phyloP scores from a whole-genome alignment of 768 basidiomycete species.

The Rhizopogon vesiculosus region DNA sequence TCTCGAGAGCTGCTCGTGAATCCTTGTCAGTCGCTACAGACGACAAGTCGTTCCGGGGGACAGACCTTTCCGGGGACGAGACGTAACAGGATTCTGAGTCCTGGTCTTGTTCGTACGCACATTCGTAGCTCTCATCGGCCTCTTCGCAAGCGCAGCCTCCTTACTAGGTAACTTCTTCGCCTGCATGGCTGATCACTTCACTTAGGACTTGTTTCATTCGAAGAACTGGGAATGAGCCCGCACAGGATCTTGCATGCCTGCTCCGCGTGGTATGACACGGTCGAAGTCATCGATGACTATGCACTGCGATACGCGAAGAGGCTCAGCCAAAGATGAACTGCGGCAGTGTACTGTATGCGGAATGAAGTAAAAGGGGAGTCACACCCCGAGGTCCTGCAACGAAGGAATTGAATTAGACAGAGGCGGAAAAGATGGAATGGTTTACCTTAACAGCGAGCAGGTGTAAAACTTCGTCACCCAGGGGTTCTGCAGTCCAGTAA shows the following conservation, averaged over 20 bases:
- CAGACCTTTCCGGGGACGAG: conserved; percentile 38
- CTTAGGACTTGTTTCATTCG: conserved; percentile 17
- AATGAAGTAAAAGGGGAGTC: conserved; percentile 25
- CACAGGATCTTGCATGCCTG: conserved; percentile 48
- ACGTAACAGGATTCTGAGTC: conserved; percentile 35
- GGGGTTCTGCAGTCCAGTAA: conserved; percentile 28
- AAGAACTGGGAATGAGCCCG: conserved; percentile 24
- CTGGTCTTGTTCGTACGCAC: conserved; percentile 16
- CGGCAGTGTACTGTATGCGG: conserved; percentile 45
- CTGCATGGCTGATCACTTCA: conserved; percentile 7
- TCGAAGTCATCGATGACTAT: conserved; percentile 36
- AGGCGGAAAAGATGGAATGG: not conserved
- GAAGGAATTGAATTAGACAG: not conserved
- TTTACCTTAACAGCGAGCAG: conserved; percentile 39
- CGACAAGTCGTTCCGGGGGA: not conserved
- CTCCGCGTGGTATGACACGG: conserved; percentile 49
- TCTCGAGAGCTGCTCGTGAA: conserved; percentile 4
- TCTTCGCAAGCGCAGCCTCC: not conserved
- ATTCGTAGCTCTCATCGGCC: conserved; percentile 6
- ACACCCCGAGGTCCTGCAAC: conserved; percentile 23
- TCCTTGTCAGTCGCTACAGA: not conserved
- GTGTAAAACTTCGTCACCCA: conserved; percentile 37
- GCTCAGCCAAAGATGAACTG: conserved; percentile 63
- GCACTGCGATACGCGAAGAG: conserved; percentile 61
- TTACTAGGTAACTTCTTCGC: conserved; percentile 38